Evolutionary conservation across 179 eudicot species (phyloP).

Genomic region (Silene vulgaris): DNA sequence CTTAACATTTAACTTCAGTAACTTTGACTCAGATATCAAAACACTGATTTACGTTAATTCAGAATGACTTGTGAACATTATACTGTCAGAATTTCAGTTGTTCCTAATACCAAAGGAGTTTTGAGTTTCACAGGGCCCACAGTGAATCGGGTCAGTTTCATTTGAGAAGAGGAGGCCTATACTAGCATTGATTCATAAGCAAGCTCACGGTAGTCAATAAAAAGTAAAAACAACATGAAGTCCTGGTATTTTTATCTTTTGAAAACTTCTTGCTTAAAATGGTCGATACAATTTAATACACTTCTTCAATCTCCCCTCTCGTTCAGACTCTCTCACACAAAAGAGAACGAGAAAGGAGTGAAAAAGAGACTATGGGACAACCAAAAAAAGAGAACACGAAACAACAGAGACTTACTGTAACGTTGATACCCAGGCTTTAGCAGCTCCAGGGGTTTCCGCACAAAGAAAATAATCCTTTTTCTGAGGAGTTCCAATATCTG

Average conservation of each 20-base stretch:
- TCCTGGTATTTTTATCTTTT: not conserved
- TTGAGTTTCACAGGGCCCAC: not conserved
- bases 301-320: not conserved
- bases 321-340: not conserved
- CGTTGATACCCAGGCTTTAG: conserved; percentile 96
- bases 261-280: not conserved
- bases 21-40: not conserved
- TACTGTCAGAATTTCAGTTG: not conserved
- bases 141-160: not conserved
- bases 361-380: not conserved
- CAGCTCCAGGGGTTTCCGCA: conserved; percentile 98
- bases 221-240: not conserved
- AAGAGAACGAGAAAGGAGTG: not conserved
- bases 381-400: conserved; percentile 9
- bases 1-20: not conserved
- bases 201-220: not conserved
- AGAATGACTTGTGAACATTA: not conserved
- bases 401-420: conserved; percentile 58
- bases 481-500: conserved; percentile 97
- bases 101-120: not conserved
- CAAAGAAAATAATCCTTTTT: conserved; percentile 92
- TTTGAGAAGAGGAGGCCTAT: not conserved
- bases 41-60: not conserved
- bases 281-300: not conserved
- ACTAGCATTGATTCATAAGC: not conserved